Base-by-base conservation (phyloP, 2,329 filamentous ascomycete genomes). In the Hirsutella minnesotensis region DNA sequence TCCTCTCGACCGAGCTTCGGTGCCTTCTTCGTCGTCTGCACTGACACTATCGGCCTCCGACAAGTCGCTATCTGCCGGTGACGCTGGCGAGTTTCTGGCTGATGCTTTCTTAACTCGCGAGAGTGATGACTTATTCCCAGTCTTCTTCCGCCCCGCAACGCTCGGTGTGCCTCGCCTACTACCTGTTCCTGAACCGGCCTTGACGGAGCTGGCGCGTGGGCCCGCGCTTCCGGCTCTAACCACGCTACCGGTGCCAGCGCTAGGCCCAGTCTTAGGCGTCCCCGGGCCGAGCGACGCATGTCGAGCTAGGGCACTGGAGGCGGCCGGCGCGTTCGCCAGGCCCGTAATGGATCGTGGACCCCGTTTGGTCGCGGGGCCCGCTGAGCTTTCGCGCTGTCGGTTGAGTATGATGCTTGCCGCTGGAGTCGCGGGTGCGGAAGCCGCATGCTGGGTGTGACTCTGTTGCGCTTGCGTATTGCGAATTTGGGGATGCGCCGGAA, bases 271-370 rank as follows among this genome's bases (percentile, higher is more conserved):
- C 55, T 81, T 80, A 9, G 77, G 75, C 3, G 77, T 80, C 22
- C 77, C 75, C 0, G 78, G 78, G 0, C 77, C 77, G 3, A 79
- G 64, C 2, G 78, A 81, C 1, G 77, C 70, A 55, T 81, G 78
- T 13, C 78, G 68, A 7, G 77, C 77, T 10, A 82, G 64, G 1
- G 69, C 70, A 53, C 76, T 80, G 2, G 76, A 77, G 3, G 72
- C 67, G 8, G 63, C 58, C 2, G 74, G 70, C 3, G 68, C 51
- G 45, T 59, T 72, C 38, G 68, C 68, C 3, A 73, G 58, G 21
- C 66, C 65, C 37, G 61, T 66, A 52, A 63, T 73, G 44, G 63
- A 61, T 33, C 75, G 67, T 2, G 70, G 70, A 0, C 64, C 69
- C 29, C 72, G 67, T 58, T 81, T 80, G 18, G 69, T 69, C 10